Evolutionary conservation across 2,329 filamentous ascomycete genomes (phyloP).

Genomic region (Diaporthe humulicola): DNA sequence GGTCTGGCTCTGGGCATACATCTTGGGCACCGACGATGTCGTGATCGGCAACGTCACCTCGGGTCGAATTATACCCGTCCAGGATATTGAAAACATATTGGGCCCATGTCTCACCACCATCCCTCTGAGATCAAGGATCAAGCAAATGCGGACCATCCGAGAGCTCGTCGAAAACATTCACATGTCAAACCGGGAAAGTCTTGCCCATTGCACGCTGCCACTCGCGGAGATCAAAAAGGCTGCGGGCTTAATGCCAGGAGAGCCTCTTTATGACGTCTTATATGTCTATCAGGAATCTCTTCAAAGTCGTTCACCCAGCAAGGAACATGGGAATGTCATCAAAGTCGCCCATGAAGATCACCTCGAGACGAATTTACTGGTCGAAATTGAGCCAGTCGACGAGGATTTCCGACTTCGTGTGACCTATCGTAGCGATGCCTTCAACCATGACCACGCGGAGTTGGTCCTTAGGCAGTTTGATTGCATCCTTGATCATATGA

Average conservation of each 20-base stretch:
- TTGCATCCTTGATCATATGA: constrained; percentile 54
- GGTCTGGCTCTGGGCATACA: constrained; percentile 73
- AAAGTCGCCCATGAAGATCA: constrained; percentile 76
- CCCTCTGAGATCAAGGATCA: constrained; percentile 76
- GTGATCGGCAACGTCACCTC: constrained; percentile 85
- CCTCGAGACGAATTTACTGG: constrained; percentile 80
- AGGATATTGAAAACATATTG: constrained; percentile 78
- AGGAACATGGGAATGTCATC: constrained; percentile 53
- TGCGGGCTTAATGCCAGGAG: constrained; percentile 65
- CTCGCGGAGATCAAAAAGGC: constrained; percentile 78
- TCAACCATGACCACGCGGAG: constrained; percentile 68
- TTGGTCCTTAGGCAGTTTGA: constrained; percentile 74
- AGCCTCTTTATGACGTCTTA: constrained; percentile 79
- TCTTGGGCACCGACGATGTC: constrained; percentile 76
- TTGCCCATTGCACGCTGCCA: constrained; percentile 74
- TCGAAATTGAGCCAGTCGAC: constrained; percentile 79
- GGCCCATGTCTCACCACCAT: constrained; percentile 85
- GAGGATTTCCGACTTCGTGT: constrained; percentile 57
- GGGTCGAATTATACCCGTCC: constrained; percentile 80
- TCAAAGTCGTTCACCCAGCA: constrained; percentile 46
- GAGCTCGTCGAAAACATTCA: constrained; percentile 77
- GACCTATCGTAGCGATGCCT: constrained; percentile 60
- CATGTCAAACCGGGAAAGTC: constrained; percentile 71
- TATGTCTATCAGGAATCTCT: constrained; percentile 89
- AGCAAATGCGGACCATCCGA: constrained; percentile 61